Conservation (phyloP, 257 asterid species). For the Coffea eugenioides region DNA sequence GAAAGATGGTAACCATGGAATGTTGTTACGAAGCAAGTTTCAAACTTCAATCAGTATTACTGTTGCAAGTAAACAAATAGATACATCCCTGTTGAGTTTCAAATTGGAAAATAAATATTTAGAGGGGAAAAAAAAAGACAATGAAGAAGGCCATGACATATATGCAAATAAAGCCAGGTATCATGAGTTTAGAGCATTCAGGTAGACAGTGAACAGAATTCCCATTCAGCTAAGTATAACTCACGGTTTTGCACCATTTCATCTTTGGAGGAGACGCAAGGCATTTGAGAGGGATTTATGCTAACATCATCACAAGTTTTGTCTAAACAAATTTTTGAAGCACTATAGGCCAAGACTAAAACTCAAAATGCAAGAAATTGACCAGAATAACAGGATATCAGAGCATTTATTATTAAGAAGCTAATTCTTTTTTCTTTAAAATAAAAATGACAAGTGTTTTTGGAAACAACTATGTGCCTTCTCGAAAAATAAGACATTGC, state of each 20-base stretch:
- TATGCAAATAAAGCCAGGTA: not conserved
- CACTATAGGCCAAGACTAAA: not conserved
- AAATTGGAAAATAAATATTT: not conserved
- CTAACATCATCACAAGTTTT: not conserved
- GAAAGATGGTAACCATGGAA: constrained; percentile 9
- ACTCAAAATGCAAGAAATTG: not conserved
- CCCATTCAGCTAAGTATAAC: not conserved
- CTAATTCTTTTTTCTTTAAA: not conserved
- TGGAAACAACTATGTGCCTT: not conserved
- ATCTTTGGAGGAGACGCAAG: not conserved
- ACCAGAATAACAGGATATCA: not conserved
- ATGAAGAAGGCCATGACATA: not conserved
- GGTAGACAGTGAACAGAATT: not conserved
- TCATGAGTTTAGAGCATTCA: not conserved
- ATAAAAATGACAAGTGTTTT: not conserved
- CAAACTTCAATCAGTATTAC: not conserved
- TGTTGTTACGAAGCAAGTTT: not conserved
- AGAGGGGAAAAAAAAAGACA: not conserved
- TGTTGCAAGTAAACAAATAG: not conserved
- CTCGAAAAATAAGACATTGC: not conserved
- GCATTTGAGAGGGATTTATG: not conserved
- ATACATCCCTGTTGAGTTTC: not conserved
- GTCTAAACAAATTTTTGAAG: not conserved
- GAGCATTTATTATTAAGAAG: not conserved
- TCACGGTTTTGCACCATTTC: not conserved